Evolutionary conservation across 192 early-diverging fungal genomes (phyloP).

Genomic region (Podila epigama): DNA sequence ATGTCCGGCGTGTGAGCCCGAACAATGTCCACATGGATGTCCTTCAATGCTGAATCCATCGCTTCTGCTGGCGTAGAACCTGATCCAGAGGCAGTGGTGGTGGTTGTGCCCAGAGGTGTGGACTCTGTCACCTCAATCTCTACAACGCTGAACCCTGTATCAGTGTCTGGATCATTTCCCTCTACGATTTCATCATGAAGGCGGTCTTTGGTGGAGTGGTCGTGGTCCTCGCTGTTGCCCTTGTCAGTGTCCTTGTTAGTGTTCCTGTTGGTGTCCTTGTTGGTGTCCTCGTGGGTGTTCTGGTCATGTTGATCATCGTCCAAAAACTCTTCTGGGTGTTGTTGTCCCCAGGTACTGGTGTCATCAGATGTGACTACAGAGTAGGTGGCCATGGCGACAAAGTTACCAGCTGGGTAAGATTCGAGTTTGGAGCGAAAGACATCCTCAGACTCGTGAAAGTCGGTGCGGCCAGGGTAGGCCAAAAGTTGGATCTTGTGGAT

Average conservation of each 20-base stretch:
- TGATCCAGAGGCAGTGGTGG: slow-evolving; percentile 8
- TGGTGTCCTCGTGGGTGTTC: no score
- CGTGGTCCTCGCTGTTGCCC: neutral
- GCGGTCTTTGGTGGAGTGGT: no score
- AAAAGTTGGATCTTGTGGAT: slow-evolving; percentile 32
- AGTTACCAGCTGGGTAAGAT: slow-evolving; percentile 40
- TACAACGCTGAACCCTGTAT: slow-evolving; percentile 9
- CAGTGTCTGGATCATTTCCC: neutral
- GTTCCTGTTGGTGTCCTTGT: no score
- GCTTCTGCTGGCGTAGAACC: no score
- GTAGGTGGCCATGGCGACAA: slow-evolving; percentile 32
- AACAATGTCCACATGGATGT: slow-evolving; percentile 3
- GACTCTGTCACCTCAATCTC: slow-evolving; percentile 34
- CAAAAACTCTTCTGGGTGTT: neutral
- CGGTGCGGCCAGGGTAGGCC: slow-evolving; percentile 12
- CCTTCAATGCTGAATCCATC: neutral
- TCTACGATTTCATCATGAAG: neutral
- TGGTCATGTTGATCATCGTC: neutral
- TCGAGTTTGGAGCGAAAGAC: slow-evolving; percentile 34
- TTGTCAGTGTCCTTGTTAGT: neutral
- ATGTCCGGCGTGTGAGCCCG: slow-evolving; percentile 39
- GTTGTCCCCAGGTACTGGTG: slow-evolving; percentile 14
- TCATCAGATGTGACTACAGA: slow-evolving; percentile 42
- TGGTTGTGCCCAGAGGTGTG: slow-evolving; percentile 2
- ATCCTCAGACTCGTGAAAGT: slow-evolving; percentile 30